These are phyloP conservation scores for Jaapia argillacea DNA, from an alignment of 768 basidiomycete species.

Conservation along the genomic window DNA sequence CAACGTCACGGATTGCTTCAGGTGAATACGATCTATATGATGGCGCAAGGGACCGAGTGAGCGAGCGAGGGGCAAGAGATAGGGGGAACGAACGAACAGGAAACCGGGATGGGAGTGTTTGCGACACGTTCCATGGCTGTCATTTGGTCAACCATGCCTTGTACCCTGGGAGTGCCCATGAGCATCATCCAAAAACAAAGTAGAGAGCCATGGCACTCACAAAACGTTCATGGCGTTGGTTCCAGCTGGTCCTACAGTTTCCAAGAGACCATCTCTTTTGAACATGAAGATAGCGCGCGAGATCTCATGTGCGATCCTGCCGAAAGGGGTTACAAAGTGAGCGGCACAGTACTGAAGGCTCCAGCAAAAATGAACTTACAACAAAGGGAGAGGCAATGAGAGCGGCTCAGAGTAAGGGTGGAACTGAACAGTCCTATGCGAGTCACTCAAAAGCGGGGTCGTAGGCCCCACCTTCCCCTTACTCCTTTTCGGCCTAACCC, in stretches of 20 bases:
- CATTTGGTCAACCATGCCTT: slow-evolving; percentile 78
- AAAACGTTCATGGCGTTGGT: slow-evolving; percentile 67
- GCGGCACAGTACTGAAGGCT: background rate
- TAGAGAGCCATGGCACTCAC: slow-evolving; percentile 30
- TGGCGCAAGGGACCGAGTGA: slow-evolving; percentile 3
- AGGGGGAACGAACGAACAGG: slow-evolving; percentile 35
- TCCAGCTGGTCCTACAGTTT: slow-evolving; percentile 85
- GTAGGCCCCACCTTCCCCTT: slow-evolving; percentile 38
- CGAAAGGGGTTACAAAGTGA: slow-evolving; percentile 1
- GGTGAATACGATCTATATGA: slow-evolving; percentile 72
- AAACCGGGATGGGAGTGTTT: slow-evolving; percentile 74
- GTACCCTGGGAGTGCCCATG: slow-evolving; percentile 35
- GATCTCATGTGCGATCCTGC: slow-evolving; percentile 77
- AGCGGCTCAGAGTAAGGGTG: slow-evolving; percentile 33
- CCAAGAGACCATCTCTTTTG: slow-evolving; percentile 72
- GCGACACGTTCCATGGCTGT: slow-evolving; percentile 86
- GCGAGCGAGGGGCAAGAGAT: slow-evolving; percentile 2
- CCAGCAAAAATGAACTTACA: slow-evolving; percentile 33
- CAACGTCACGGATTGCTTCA: slow-evolving; percentile 91
- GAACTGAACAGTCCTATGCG: slow-evolving; percentile 50
- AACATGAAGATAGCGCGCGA: slow-evolving; percentile 59
- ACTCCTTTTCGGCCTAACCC: slow-evolving; percentile 63
- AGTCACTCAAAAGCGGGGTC: slow-evolving; percentile 55
- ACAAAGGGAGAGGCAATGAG: slow-evolving; percentile 66
- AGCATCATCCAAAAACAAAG: background rate